Base-by-base conservation (phyloP, 192 early-diverging fungal genomes). In the Backusella morwellensis region DNA sequence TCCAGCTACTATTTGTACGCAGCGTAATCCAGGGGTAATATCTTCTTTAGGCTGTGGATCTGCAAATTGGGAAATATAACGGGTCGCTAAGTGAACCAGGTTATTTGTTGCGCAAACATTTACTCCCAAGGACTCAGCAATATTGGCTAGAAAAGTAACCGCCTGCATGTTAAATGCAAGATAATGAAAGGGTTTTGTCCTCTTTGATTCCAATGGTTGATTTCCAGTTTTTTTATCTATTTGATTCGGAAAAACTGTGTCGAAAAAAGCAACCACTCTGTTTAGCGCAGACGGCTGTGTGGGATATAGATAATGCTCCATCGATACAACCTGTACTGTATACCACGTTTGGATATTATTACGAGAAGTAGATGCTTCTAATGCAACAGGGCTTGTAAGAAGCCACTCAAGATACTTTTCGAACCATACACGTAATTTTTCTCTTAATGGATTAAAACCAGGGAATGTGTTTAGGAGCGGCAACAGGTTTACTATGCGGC, bases 281-380 rank as follows among this genome's bases (percentile, higher is more conserved):
- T 47, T 50, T 72, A 44, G 1, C 8, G 70, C 44, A 36, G 29
- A 68, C 5, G 29, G 67, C 17, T 32, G 14, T 32, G 29, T 17
- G 1, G 70, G 70, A 32, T 72, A 41, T 11, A 77, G n/a, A 52
- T 75, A 77, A 35, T 71, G 40, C 14, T 77, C 68, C 14, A 83
- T 83, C 4, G 75, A 77, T 21, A 73, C 80, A 2, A 79, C 40
- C 67, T 82, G 81, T 4, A 77, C 83, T 23, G 82, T 15, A 41
- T 79, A 77, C 78, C 82, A 85, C 4, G 78, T 80, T 23, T 41
- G 71, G 17, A 82, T 78, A 29, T 85, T 85, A 35, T 82, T 85
- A 35, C 72, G 52, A 21, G 70, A 23, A 15, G 21, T 52, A 17
- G 63, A 29, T 19, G 38, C 81, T 42, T 71, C 50, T 36, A 74